Conservation (phyloP, 768 basidiomycete genomes). For the Trametes sanguinea region DNA sequence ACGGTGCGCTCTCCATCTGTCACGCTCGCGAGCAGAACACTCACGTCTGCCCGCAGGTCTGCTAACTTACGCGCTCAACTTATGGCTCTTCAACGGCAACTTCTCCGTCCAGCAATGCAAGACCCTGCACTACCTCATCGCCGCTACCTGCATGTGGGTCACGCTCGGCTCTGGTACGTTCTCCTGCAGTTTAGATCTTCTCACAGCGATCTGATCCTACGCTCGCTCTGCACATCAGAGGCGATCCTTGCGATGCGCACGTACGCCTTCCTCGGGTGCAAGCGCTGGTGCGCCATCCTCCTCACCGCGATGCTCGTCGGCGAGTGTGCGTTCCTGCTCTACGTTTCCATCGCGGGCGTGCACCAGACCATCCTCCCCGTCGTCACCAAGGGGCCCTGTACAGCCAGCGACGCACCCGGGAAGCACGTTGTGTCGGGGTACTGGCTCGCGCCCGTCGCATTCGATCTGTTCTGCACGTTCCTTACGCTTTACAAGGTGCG, state of each 20-base stretch:
- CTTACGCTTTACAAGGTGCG: conserved; percentile 12
- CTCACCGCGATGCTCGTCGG: conserved; percentile 7
- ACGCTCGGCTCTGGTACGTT: conserved; percentile 10
- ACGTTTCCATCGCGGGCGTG: conserved; percentile 12
- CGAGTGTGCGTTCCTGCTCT: conserved; percentile 8
- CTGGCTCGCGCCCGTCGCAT: conserved; percentile 14
- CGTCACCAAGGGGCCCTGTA: conserved; percentile 10
- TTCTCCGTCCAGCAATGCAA: conserved; percentile 8
- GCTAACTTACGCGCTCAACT: neutral
- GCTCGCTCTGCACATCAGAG: neutral
- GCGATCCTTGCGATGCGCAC: conserved; percentile 15
- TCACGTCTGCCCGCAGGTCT: neutral
- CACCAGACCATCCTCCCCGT: conserved; percentile 12
- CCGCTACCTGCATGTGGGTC: conserved; percentile 15
- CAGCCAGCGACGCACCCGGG: conserved; percentile 7
- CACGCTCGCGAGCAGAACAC: neutral
- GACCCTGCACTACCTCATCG: conserved; percentile 11
- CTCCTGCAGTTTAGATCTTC: neutral
- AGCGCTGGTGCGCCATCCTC: neutral
- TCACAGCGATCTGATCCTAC: neutral
- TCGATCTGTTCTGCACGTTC: conserved; percentile 16
- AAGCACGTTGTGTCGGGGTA: conserved; percentile 14
- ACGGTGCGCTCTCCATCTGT: neutral
- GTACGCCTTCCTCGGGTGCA: conserved; percentile 10
- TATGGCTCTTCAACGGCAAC: conserved; percentile 17